Conservation (phyloP, 192 early-diverging fungal species). For the Rhizophagus sp. region DNA sequence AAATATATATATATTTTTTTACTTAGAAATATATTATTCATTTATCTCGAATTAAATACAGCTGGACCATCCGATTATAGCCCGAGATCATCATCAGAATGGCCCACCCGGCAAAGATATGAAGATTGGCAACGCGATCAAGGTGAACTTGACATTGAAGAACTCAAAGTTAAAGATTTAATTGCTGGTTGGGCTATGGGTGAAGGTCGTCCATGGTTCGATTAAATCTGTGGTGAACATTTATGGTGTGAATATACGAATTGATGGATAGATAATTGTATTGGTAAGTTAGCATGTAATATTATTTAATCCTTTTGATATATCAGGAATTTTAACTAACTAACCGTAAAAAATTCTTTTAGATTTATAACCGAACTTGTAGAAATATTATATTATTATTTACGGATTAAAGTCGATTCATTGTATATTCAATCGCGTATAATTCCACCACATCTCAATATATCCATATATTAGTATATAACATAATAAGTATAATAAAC, state of each 20-base stretch:
- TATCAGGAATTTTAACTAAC: too few species aligned
- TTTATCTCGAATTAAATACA: background rate
- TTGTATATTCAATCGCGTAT: too few species aligned
- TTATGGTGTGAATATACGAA: background rate
- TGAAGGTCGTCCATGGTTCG: background rate
- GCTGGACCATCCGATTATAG: background rate
- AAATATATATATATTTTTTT: too few species aligned
- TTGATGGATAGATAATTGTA: too few species aligned
- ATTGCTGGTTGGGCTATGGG: background rate
- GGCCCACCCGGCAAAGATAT: background rate
- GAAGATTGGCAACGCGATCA: background rate
- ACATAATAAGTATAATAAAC: background rate
- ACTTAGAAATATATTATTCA: too few species aligned
- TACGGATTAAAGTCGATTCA: background rate
- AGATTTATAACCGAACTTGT: background rate
- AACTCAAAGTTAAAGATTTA: background rate
- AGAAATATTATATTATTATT: background rate
- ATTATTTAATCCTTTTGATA: too few species aligned
- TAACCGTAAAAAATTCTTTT: too few species aligned
- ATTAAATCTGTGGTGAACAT: background rate
- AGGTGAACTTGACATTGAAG: background rate
- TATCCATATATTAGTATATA: too few species aligned
- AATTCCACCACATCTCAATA: too few species aligned
- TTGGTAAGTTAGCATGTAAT: too few species aligned
- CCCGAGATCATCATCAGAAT: background rate